Percentiles rank a stretch among this genome's conserved stretches.
phyloP scores from a whole-genome alignment of 164 flowering plant genomes.

The Aristolochia fimbriata region DNA sequence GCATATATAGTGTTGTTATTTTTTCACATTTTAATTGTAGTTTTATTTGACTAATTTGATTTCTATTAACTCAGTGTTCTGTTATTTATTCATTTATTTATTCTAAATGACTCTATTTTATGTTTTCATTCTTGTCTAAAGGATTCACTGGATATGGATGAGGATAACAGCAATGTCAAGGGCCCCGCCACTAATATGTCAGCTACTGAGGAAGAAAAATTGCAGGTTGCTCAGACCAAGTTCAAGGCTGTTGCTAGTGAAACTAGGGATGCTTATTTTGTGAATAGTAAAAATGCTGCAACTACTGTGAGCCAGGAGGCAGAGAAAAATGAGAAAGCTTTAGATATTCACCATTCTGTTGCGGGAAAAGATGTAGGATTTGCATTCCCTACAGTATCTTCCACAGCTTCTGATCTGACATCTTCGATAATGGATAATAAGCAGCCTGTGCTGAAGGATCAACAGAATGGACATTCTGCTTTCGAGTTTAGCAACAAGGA shows the following conservation, averaged over 20 bases:
- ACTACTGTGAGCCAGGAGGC: constrained; percentile 6
- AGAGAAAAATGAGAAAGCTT: constrained; percentile 12
- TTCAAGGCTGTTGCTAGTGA: constrained; percentile 16
- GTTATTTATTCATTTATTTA: not conserved
- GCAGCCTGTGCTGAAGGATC: constrained; percentile 17
- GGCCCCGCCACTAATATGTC: constrained; percentile 4
- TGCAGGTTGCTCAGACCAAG: constrained; percentile 9
- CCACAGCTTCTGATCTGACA: constrained; percentile 11
- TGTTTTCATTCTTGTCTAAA: constrained; percentile 14
- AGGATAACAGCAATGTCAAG: constrained; percentile 26
- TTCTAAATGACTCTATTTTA: not conserved
- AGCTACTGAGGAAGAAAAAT: constrained; percentile 15
- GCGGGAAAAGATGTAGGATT: constrained; percentile 18
- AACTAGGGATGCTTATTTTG: constrained; percentile 14
- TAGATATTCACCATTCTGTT: constrained; percentile 13
- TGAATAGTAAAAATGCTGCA: constrained; percentile 13
- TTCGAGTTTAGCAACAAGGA: constrained; percentile 22
- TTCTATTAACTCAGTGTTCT: not conserved
- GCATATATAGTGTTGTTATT: no score
- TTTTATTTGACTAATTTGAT: no score
- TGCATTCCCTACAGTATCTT: constrained; percentile 15
- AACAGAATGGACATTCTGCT: constrained; percentile 13
- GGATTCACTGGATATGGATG: constrained; percentile 67
- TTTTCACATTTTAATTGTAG: no score
- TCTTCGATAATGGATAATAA: constrained; percentile 7